A percentile compares a stretch with the other conserved stretches of the same genome.
Evolutionary conservation across 495 filamentous ascomycete genomes (phyloP).

Genomic region (Pyronema domesticum): DNA sequence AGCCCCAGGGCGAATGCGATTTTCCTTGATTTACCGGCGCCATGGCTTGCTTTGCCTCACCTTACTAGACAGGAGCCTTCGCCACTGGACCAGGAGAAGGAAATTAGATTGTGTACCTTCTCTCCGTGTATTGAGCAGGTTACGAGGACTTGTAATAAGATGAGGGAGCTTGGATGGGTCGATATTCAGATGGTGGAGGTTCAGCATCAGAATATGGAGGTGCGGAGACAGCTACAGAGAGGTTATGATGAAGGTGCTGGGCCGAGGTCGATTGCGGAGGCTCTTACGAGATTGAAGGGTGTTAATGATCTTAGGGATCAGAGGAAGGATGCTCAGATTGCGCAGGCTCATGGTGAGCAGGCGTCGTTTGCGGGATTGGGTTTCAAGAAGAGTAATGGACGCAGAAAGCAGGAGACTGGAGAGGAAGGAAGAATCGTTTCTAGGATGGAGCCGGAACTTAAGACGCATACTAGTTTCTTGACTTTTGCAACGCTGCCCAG

Average conservation of each 20-base stretch:
- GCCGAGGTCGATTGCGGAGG: conserved; percentile 51
- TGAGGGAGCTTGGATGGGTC: conserved; percentile 73
- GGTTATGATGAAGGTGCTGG: conserved; percentile 41
- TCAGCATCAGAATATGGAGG: conserved; percentile 54
- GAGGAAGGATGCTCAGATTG: conserved; percentile 9
- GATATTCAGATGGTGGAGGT: conserved; percentile 85
- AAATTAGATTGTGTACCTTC: conserved; percentile 75
- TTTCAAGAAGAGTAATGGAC: conserved; percentile 23
- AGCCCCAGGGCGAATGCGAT: conserved; percentile 57
- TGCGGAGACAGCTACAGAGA: conserved; percentile 43
- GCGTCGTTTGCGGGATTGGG: conserved; percentile 17
- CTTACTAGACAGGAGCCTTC: conserved; percentile 39
- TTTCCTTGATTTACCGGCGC: conserved; percentile 85
- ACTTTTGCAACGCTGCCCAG: conserved; percentile 80
- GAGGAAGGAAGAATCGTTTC: conserved; percentile 55
- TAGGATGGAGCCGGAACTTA: conserved; percentile 69
- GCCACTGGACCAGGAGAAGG: conserved; percentile 47
- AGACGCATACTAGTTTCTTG: conserved; percentile 87
- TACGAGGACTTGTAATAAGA: conserved; percentile 54
- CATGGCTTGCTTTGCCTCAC: conserved; percentile 76
- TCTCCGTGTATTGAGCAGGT: conserved; percentile 95
- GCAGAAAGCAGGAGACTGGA: conserved; percentile 10
- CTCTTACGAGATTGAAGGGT: conserved; percentile 47
- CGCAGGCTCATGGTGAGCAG: not conserved
- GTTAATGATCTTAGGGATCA: conserved; percentile 37